Evolutionary conservation across 305 asterid genomes (phyloP), one percentile per base, ranked within the genome.

Genomic region (Coffea humblotiana): DNA sequence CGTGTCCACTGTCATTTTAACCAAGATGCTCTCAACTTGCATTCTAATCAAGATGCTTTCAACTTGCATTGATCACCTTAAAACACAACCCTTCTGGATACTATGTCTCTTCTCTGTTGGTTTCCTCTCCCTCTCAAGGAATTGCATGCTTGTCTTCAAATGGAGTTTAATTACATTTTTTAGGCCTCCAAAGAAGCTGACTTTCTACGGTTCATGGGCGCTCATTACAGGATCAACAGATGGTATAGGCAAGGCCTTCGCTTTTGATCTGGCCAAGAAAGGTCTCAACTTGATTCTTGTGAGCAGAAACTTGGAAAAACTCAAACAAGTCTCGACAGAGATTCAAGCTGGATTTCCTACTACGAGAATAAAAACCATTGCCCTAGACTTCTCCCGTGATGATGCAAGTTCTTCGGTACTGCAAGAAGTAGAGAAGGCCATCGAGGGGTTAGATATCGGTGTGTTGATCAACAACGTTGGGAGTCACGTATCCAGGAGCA

Each of bases 151-250:
- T 63, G 58, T 93, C n/a, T 70, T 88, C 8, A 90, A 58, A 82
- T 93, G 97, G 97, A 72, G 88, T 25, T 84, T 67, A 86, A 45
- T 21, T 7, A 12, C 80, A 3, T 86, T 90, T 49, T 40, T 94
- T 71, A 84, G 95, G 76, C 85, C 87, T 0, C 51, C 89, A 0
- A 95, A 90, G 81, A 90, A 91, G 78, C 88, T 92, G 61, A 89
- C 77, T 49, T 71, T 72, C 5, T 95, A 95, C 84, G 98, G 97
- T 4, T 81, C 94, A 9, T 95, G 97, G 97, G 98, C 97, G 0
- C 77, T 95, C 63, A 69, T 95, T 79, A 92, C 97, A 37, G 98
- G 99, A 14, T 84, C 98, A 11, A 92, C 99, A 27, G 97, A 92
- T 40, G 99, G 98, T 2, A 92, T 94, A 19, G 98, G 98, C 18